Evolutionary conservation across 2,329 filamentous ascomycete species (phyloP).

Genomic region (Metarhizium brunneum): DNA sequence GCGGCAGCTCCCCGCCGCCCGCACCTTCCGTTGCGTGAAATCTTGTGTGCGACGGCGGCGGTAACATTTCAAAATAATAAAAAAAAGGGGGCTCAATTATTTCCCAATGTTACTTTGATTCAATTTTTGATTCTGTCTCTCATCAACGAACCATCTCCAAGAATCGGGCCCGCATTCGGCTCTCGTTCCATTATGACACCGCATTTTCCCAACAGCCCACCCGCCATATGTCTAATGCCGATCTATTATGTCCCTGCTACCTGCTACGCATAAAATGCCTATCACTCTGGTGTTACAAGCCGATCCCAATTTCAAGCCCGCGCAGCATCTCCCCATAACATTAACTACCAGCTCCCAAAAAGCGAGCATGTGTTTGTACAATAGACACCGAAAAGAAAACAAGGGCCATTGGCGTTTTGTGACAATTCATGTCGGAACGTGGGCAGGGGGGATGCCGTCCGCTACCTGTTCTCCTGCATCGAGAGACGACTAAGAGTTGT

Average conservation of each 20-base stretch:
- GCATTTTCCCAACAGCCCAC: background rate
- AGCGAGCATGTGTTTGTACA: background rate
- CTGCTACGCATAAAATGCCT: background rate
- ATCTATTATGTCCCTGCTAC: background rate
- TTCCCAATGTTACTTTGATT: background rate
- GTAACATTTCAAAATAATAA: background rate
- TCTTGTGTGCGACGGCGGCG: background rate
- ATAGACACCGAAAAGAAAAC: background rate
- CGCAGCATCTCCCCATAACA: background rate
- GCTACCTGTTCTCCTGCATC: background rate
- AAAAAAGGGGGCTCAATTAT: background rate
- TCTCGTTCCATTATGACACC: background rate
- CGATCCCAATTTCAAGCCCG: background rate
- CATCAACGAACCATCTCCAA: background rate
- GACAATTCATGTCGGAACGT: background rate
- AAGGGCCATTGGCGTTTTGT: background rate
- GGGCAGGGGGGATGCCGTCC: background rate
- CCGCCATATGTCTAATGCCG: background rate
- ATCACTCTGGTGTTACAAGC: constrained; percentile 2
- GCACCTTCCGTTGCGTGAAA: background rate
- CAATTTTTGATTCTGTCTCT: background rate
- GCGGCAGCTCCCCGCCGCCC: background rate
- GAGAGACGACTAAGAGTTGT: constrained; percentile 32
- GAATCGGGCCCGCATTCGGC: background rate
- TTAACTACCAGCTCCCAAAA: background rate